Base-by-base conservation (phyloP, 768 basidiomycete species). In the Lactifluus piperatus region DNA sequence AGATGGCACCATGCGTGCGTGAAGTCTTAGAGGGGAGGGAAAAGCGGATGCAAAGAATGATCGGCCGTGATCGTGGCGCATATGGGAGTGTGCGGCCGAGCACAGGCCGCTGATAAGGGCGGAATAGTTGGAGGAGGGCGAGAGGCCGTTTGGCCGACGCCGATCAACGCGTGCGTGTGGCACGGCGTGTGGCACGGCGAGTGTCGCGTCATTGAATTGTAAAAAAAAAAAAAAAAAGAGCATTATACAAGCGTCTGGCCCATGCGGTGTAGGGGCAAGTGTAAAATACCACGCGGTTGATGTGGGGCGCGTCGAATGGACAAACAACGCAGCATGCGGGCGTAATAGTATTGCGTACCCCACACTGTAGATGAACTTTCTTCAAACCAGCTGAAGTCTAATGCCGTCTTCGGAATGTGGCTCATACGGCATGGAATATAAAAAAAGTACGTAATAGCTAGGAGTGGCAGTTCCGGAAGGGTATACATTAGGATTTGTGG, bases 321-420 rank as follows among this genome's bases (percentile, higher is more conserved):
- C 22, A 18, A 44, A 20, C 24, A 24, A 44, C 22, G 32, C 49
- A 22, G 18, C 26, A 20, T 47, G 9, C 27, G 27, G 59, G 59
- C 55, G 60, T 41, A 61, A 61, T 51, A 37, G 29, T 26, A 11
- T 55, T 61, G 60, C 60, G 60, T 56, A 61, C 55, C 59, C 48
- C 50, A 41, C 34, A 39, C n/a, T 9, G 20, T 43, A 54, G 20
- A 10, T 29, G 43, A 56, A 56, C 56, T 36, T 26, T 50, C 32
- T 51, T 43, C n/a, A 20, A 11, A n/a, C 13, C 14, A 22, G n/a
- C 37, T n/a, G 27, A 43, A 43, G 29, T 26, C 20, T 39, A 9
- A 51, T 51, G 29, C 57, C 51, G 51, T 49, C 46, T 53, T 54
- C 57, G 46, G 47, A 34, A 26, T 51, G 14, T 56, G 54, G 49